Conservation (phyloP, 257 asterid species). For the Solanum stenotomum region DNA sequence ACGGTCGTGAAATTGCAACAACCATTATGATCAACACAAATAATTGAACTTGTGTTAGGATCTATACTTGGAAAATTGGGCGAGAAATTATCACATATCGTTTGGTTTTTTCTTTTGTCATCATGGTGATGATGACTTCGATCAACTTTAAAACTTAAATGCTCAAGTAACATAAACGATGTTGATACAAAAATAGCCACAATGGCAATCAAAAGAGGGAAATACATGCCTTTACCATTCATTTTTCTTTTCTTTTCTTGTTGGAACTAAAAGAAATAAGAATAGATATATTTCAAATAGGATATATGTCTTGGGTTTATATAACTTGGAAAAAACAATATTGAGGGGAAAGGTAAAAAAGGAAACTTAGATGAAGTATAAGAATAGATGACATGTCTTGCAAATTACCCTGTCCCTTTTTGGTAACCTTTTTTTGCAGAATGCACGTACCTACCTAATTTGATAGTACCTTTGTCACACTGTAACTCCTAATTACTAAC, state of each 20-base stretch:
- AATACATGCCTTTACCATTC: conserved; percentile 26
- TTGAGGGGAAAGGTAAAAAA: neutral
- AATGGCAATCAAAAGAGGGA: conserved; percentile 37
- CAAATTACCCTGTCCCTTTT: conserved; percentile 4
- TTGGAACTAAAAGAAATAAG: neutral
- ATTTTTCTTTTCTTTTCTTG: conserved; percentile 8
- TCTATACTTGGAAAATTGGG: conserved; percentile 59
- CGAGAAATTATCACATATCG: conserved; percentile 63
- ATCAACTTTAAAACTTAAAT: conserved; percentile 5
- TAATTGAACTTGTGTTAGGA: conserved; percentile 40
- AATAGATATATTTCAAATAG: neutral
- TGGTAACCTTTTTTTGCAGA: neutral
- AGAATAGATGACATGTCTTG: conserved; percentile 5
- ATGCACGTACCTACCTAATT: neutral
- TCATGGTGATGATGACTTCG: conserved; percentile 14
- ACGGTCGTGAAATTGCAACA: conserved; percentile 88
- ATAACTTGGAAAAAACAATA: neutral
- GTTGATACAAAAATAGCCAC: conserved; percentile 45
- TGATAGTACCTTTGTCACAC: neutral
- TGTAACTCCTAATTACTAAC: neutral
- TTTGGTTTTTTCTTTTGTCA: conserved; percentile 1
- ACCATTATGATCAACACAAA: conserved; percentile 78
- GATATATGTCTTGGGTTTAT: neutral
- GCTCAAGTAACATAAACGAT: conserved; percentile 5
- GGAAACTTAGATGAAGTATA: neutral